These are phyloP conservation scores for Dillenia turbinata DNA, from an alignment of 164 flowering plant species.

Conservation along the genomic window DNA sequence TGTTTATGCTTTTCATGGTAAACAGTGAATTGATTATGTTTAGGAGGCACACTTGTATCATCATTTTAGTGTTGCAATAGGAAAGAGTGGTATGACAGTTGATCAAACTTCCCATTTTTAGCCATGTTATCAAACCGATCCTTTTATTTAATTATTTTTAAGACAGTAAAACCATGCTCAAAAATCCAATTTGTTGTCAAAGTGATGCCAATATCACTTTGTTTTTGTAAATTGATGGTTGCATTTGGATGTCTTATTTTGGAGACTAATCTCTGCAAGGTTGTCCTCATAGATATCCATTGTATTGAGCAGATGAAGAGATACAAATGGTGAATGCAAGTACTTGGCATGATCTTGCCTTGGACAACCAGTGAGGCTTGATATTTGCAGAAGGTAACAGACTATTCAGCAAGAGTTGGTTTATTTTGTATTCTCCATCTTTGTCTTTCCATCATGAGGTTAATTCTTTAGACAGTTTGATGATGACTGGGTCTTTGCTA, in stretches of 20 bases:
- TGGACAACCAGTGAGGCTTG: conserved; percentile 25
- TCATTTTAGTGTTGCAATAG: no score
- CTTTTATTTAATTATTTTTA: not conserved
- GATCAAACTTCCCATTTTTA: no score
- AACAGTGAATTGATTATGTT: no score
- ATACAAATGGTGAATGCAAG: conserved; percentile 42
- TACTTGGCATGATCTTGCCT: conserved; percentile 71
- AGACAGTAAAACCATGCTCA: not conserved
- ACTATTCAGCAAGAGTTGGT: no score
- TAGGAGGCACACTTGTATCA: no score
- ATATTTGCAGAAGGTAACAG: no score
- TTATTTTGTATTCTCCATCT: no score
- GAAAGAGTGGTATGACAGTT: no score
- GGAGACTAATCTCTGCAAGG: not conserved
- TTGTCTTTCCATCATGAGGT: no score
- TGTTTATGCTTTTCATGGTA: no score
- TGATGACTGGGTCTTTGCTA: no score
- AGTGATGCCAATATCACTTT: not conserved
- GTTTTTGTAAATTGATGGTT: not conserved
- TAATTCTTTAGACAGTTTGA: no score
- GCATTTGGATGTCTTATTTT: not conserved
- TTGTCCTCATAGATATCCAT: not conserved
- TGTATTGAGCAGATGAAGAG: conserved; percentile 46
- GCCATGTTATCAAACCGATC: not conserved
- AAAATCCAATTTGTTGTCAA: not conserved